Conservation (phyloP, 2,329 filamentous ascomycete genomes). For the Rhynchosporium secalis region DNA sequence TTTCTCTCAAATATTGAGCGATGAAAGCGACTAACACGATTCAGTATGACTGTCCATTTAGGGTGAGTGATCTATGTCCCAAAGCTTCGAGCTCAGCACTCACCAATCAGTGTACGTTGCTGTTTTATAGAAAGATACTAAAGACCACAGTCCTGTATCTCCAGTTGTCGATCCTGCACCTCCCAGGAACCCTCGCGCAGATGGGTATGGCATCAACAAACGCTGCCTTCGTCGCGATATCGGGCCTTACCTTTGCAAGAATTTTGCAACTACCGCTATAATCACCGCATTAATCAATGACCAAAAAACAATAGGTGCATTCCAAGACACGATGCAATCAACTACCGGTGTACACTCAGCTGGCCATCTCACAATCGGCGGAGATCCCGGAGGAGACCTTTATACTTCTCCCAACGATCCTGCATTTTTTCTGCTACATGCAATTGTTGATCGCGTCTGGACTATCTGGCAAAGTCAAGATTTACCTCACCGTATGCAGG, state of each 20-base stretch:
- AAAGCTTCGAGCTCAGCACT: not conserved
- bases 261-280: conserved; percentile 3
- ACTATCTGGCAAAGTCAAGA: conserved; percentile 48
- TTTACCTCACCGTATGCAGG: conserved; percentile 35
- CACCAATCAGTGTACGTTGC: not conserved
- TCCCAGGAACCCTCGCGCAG: conserved; percentile 38
- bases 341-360: conserved; percentile 44
- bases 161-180: conserved; percentile 31
- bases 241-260: conserved; percentile 29
- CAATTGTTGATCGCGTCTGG: conserved; percentile 47
- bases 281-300: conserved; percentile 19
- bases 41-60: conserved; percentile 42
- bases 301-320: conserved; percentile 42
- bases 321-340: conserved; percentile 35
- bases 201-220: conserved; percentile 42
- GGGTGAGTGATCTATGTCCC: conserved; percentile 43
- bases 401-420: conserved; percentile 48
- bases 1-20: not conserved
- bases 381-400: conserved; percentile 48
- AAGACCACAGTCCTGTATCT: conserved; percentile 23
- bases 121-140: not conserved
- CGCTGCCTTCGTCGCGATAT: conserved; percentile 46
- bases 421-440: conserved; percentile 49
- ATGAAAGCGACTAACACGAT: not conserved
- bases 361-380: conserved; percentile 45